Percentiles rank a stretch among this genome's conserved stretches.
Conservation (phyloP, 495 filamentous ascomycete species). For the Trichoderma erinaceum region DNA sequence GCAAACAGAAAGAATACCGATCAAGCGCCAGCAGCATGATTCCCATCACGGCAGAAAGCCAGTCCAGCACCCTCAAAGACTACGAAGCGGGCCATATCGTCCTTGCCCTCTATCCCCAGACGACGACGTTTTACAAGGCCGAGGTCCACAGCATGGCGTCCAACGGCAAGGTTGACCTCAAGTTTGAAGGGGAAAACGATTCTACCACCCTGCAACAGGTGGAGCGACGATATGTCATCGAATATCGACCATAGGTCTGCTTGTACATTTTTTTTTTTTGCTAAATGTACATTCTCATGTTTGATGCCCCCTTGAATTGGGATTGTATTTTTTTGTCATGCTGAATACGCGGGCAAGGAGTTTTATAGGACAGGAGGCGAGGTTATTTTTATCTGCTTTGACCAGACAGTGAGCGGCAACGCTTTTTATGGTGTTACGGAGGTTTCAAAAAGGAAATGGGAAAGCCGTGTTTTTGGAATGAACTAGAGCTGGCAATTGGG, state of each 20-base stretch:
- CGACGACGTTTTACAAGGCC: slow-evolving; percentile 94
- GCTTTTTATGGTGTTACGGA: neutral
- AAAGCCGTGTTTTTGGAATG: neutral
- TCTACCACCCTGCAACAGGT: slow-evolving; percentile 73
- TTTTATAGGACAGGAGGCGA: neutral
- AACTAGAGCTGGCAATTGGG: neutral
- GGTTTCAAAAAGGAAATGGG: neutral
- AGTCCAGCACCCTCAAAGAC: slow-evolving; percentile 51
- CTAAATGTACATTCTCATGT: neutral
- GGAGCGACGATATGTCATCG: slow-evolving; percentile 71
- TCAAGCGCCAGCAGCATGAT: slow-evolving; percentile 78
- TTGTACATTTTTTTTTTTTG: no score
- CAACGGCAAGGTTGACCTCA: slow-evolving; percentile 49
- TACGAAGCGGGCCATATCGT: slow-evolving; percentile 77
- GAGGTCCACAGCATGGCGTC: slow-evolving; percentile 74
- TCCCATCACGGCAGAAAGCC: slow-evolving; percentile 60
- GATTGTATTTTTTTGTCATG: neutral
- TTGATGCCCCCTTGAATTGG: neutral
- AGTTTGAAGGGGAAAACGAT: slow-evolving; percentile 84
- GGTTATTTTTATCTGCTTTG: neutral
- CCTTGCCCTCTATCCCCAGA: slow-evolving; percentile 79
- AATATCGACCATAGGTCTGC: slow-evolving; percentile 44
- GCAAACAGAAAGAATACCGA: slow-evolving; percentile 66
- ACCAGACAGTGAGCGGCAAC: slow-evolving; percentile 8
- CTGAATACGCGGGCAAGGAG: neutral